phyloP scores from a whole-genome alignment of 192 early-diverging fungal species.

The Lunasporangiospora selenospora region DNA sequence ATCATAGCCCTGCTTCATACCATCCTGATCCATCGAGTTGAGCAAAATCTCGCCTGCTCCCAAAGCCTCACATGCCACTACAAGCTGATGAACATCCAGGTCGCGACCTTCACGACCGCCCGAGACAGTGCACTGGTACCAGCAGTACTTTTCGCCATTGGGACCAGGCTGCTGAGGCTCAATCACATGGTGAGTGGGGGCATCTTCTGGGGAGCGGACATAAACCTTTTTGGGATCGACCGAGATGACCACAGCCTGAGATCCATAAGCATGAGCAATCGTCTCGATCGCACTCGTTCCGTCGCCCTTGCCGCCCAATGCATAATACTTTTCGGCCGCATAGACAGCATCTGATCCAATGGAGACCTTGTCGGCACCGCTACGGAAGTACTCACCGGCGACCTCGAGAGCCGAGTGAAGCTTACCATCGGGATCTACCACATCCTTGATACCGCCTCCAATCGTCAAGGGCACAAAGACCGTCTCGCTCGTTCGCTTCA shows the following conservation, averaged over 20 bases:
- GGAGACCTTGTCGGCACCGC: conserved; percentile 99
- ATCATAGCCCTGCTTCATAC: conserved; percentile 97
- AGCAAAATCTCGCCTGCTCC: conserved; percentile 98
- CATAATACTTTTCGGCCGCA: conserved; percentile 86
- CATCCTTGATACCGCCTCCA: conserved; percentile 97
- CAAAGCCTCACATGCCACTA: conserved; percentile 83
- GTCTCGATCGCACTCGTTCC: conserved; percentile 93
- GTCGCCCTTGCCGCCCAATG: conserved; percentile 54
- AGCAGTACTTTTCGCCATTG: conserved; percentile 93
- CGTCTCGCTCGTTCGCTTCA: conserved; percentile 81
- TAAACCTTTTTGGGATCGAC: conserved; percentile 97
- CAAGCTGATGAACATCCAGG: conserved; percentile 92
- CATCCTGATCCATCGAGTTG: conserved; percentile 99
- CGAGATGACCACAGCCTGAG: conserved; percentile 98
- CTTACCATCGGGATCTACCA: conserved; percentile 84
- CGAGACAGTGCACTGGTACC: conserved; percentile 99
- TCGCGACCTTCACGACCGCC: conserved; percentile 97
- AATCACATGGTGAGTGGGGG: conserved; percentile 79
- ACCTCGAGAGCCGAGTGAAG: conserved; percentile 91
- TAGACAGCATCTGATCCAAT: conserved; percentile 99
- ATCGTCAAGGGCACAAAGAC: conserved; percentile 99
- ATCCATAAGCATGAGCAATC: conserved; percentile 93
- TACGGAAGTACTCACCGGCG: conserved; percentile 98
- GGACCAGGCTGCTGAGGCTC: conserved; percentile 79
- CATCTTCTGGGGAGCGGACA: conserved; percentile 76